Evolutionary conservation across 148 eudicot genomes (phyloP).

Genomic region (Vaccinium vitisidaea): DNA sequence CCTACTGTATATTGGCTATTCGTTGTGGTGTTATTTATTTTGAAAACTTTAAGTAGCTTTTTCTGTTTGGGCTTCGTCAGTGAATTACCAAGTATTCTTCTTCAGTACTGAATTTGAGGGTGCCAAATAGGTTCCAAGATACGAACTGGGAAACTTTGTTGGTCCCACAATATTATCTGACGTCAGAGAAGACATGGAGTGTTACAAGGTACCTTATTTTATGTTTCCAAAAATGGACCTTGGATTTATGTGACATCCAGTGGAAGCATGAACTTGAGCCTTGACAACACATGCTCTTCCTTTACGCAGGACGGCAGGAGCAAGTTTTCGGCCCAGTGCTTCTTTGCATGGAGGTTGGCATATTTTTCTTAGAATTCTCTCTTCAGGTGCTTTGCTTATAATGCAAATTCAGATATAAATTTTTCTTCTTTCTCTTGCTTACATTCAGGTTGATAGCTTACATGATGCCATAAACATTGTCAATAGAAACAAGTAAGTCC

Average conservation of each 20-base stretch:
- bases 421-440: not conserved
- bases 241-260: constrained; percentile 10
- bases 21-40: not conserved
- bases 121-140: constrained; percentile 51
- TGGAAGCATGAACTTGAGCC: constrained; percentile 10
- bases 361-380: not conserved
- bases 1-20: not conserved
- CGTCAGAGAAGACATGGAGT: constrained; percentile 55
- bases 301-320: constrained; percentile 58
- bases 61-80: constrained; percentile 10
- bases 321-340: constrained; percentile 64
- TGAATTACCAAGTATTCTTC: not conserved
- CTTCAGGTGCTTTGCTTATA: not conserved
- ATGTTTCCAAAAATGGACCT: not conserved
- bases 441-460: constrained; percentile 54
- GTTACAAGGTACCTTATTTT: constrained; percentile 40
- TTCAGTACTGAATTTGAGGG: constrained; percentile 1
- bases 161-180: constrained; percentile 68
- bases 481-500: constrained; percentile 50
- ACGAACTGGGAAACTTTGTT: constrained; percentile 63
- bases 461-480: constrained; percentile 60
- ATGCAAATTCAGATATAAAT: not conserved
- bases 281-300: constrained; percentile 9
- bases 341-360: constrained; percentile 65
- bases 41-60: not conserved